phyloP scores from a whole-genome alignment of 169 alveolate genomes.

The Besnoitia besnoiti region DNA sequence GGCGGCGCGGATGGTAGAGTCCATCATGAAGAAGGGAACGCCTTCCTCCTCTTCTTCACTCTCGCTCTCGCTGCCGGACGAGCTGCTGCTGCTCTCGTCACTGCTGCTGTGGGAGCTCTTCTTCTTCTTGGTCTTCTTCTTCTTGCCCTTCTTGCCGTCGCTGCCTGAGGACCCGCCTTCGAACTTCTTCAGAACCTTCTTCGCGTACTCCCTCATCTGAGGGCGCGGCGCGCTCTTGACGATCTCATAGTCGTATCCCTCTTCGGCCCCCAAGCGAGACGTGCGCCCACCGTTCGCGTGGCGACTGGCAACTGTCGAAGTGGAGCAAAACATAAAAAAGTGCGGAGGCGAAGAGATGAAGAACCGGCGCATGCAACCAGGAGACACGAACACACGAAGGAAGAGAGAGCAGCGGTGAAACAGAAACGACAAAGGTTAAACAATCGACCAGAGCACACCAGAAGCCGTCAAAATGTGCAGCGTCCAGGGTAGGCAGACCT shows the following conservation, averaged over 20 bases:
- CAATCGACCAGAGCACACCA: too few relatives aligned
- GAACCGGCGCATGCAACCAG: too few relatives aligned
- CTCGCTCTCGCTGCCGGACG: neutral
- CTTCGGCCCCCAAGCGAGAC: neutral
- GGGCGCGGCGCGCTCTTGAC: slow-evolving; percentile 24
- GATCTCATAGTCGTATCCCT: slow-evolving; percentile 21
- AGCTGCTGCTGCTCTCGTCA: slow-evolving; percentile 8
- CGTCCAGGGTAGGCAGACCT: too few relatives aligned
- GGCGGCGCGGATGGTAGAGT: slow-evolving; percentile 63
- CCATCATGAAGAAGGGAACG: slow-evolving; percentile 65
- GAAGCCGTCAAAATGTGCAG: too few relatives aligned
- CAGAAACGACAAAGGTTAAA: too few relatives aligned
- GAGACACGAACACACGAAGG: too few relatives aligned
- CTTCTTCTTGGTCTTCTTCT: neutral
- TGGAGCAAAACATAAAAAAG: neutral
- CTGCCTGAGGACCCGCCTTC: neutral
- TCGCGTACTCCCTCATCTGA: slow-evolving; percentile 33
- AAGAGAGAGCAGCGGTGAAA: too few relatives aligned
- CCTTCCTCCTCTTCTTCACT: slow-evolving; percentile 26
- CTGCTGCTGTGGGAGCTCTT: neutral
- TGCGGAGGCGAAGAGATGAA: too few relatives aligned
- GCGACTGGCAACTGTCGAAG: neutral
- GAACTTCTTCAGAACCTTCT: slow-evolving; percentile 24
- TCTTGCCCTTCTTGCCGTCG: neutral
- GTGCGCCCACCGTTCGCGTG: neutral